Conservation (phyloP, 306 rosid genomes). For the Purshia tridentata region DNA sequence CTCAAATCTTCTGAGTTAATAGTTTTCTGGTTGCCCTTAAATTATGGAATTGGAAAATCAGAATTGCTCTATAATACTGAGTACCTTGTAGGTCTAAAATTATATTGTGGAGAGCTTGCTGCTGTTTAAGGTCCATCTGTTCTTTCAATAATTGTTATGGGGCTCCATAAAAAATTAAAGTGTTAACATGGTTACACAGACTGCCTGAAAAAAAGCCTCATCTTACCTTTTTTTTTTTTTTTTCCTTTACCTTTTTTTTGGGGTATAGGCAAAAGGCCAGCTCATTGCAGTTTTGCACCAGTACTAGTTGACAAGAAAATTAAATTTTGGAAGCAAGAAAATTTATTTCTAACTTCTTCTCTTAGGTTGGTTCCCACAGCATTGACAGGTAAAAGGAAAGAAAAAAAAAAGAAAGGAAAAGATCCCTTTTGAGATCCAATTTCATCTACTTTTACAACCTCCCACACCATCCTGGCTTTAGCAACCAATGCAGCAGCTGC, state of each 20-base stretch:
- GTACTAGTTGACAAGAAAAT: conserved; percentile 45
- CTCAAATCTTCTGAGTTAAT: neutral
- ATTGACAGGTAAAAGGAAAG: conserved; percentile 42
- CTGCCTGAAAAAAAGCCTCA: conserved; percentile 37
- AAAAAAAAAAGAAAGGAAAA: conserved; percentile 13
- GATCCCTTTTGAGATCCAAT: conserved; percentile 44
- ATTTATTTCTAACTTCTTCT: conserved; percentile 40
- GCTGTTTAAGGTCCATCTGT: neutral
- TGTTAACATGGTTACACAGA: conserved; percentile 32
- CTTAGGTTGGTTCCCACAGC: conserved; percentile 60
- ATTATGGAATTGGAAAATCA: neutral
- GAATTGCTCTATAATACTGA: neutral
- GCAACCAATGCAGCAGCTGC: conserved; percentile 25
- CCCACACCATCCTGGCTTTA: conserved; percentile 27
- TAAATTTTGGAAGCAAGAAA: conserved; percentile 37
- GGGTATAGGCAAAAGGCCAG: conserved; percentile 8
- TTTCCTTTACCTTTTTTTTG: neutral
- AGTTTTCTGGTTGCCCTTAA: neutral
- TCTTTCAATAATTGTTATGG: conserved; percentile 22
- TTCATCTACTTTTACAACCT: conserved; percentile 41
- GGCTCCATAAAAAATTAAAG: conserved; percentile 43
- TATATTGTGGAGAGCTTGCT: neutral
- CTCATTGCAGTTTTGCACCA: conserved; percentile 28
- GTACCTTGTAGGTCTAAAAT: neutral
- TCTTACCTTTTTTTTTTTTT: conserved; percentile 10